A percentile compares a stretch with the other conserved stretches of the same genome.
phyloP scores from a whole-genome alignment of 176 grass and related monocot species.

The Oryza nivara region DNA sequence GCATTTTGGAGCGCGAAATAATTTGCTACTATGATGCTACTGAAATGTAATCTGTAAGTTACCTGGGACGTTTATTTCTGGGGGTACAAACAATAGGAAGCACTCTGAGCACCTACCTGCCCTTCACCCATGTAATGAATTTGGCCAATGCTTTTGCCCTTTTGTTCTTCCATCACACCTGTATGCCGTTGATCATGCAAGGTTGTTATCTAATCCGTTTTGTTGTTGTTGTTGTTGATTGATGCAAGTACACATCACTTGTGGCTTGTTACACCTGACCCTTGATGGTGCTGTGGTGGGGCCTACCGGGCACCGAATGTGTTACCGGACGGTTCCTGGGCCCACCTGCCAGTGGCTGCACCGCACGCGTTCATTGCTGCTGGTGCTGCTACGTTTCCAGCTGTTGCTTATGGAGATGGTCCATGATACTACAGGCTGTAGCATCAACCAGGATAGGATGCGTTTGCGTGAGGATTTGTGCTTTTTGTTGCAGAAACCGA shows the following conservation, averaged over 20 bases:
- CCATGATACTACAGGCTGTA: background rate
- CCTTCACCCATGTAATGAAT: background rate
- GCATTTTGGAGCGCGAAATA: constrained; percentile 50
- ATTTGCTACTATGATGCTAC: constrained; percentile 46
- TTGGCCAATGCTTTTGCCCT: background rate
- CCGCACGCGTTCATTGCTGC: background rate
- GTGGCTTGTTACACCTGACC: background rate
- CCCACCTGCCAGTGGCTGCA: background rate
- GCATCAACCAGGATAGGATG: background rate
- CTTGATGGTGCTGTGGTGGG: background rate
- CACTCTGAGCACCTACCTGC: background rate
- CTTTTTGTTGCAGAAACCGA: background rate
- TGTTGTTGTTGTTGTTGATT: too few relatives aligned
- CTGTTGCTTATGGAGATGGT: background rate
- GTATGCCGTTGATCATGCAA: background rate
- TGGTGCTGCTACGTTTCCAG: background rate
- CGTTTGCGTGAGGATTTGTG: background rate
- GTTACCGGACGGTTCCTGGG: background rate
- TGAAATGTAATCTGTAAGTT: constrained; percentile 46
- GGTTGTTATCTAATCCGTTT: background rate
- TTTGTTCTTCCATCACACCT: background rate
- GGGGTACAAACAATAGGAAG: constrained; percentile 15
- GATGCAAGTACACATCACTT: background rate
- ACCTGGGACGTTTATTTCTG: constrained; percentile 23
- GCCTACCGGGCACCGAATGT: background rate